These are phyloP conservation scores for Schoenoplectus tabernaemontani DNA, from an alignment of 202 grass and related monocot genomes.

Conservation along the genomic window DNA sequence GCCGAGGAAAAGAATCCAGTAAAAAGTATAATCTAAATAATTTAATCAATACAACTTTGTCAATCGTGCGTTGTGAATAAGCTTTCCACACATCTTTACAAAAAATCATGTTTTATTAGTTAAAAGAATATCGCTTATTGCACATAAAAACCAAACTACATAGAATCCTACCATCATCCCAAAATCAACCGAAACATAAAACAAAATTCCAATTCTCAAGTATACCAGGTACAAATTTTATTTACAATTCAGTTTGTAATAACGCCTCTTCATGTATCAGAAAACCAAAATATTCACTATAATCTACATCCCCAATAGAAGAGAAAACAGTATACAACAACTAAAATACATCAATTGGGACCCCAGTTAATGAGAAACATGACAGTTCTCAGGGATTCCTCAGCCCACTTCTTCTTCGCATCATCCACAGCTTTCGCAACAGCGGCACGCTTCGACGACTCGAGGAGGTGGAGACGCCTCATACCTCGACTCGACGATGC, in stretches of 20 bases:
- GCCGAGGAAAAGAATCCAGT: no score
- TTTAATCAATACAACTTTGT: no score
- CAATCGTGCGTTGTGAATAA: no score
- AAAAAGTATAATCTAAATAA: no score
- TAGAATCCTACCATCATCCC: not conserved
- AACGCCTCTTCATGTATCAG: not conserved
- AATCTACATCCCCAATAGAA: not conserved
- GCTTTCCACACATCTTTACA: no score
- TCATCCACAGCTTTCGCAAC: constrained; percentile 28
- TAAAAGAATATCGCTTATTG: no score
- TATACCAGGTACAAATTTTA: constrained; percentile 1
- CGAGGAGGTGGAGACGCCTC: constrained; percentile 36
- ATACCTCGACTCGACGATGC: constrained; percentile 24
- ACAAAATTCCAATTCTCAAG: not conserved
- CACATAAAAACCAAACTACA: not conserved
- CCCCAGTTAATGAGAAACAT: constrained; percentile 89
- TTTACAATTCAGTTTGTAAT: not conserved
- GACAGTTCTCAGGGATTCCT: constrained; percentile 66
- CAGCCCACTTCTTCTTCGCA: constrained; percentile 42
- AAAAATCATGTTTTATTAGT: no score
- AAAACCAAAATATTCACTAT: not conserved
- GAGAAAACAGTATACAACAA: not conserved
- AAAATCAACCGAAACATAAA: not conserved
- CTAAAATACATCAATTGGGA: constrained; percentile 38
- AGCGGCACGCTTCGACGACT: constrained; percentile 23